Conservation (phyloP, 2,329 filamentous ascomycete species). For the Erysiphe pulchra region DNA sequence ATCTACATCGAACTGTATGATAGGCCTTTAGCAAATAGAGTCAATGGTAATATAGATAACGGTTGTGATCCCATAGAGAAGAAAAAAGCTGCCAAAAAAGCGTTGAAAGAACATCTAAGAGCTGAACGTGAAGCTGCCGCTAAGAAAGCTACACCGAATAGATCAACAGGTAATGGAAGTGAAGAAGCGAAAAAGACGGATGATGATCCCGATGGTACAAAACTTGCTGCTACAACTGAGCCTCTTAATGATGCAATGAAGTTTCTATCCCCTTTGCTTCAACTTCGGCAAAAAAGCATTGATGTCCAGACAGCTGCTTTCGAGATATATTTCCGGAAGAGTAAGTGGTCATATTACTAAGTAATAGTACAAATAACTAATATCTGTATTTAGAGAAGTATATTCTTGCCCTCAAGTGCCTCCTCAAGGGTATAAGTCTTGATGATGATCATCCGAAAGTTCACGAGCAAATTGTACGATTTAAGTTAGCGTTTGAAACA, state of each 20-base stretch:
- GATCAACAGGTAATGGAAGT: slow-evolving; percentile 30
- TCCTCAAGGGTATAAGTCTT: slow-evolving; percentile 46
- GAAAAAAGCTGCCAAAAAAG: slow-evolving; percentile 79
- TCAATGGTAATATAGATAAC: slow-evolving; percentile 25
- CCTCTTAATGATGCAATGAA: slow-evolving; percentile 73
- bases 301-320: slow-evolving; percentile 69
- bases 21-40: slow-evolving; percentile 38
- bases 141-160: slow-evolving; percentile 66
- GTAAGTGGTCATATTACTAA: slow-evolving; percentile 26
- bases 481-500: slow-evolving; percentile 35
- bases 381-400: slow-evolving; percentile 41
- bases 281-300: slow-evolving; percentile 57
- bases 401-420: slow-evolving; percentile 62
- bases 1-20: slow-evolving; percentile 63
- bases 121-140: slow-evolving; percentile 58
- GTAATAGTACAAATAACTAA: not conserved
- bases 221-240: slow-evolving; percentile 55
- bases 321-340: slow-evolving; percentile 63
- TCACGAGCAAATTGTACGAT: slow-evolving; percentile 47
- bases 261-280: slow-evolving; percentile 57
- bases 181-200: slow-evolving; percentile 66
- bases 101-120: slow-evolving; percentile 52
- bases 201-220: slow-evolving; percentile 60
- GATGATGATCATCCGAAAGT: slow-evolving; percentile 44
- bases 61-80: slow-evolving; percentile 38